phyloP scores from a whole-genome alignment of 768 basidiomycete genomes.

The Termitomyces sp. region DNA sequence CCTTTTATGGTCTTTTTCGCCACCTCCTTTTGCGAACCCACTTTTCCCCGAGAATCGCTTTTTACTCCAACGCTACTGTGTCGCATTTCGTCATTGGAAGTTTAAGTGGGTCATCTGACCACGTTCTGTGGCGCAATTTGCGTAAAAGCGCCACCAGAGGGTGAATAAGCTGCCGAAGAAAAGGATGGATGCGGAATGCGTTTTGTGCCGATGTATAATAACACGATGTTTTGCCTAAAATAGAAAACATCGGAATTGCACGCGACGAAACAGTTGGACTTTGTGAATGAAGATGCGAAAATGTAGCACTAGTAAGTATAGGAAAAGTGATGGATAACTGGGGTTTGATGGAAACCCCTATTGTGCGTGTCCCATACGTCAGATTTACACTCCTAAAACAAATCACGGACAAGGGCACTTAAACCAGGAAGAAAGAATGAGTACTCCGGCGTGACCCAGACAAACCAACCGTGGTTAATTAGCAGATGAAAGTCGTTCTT shows the following conservation, averaged over 20 bases:
- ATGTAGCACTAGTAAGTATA: not conserved
- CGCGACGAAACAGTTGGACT: not conserved
- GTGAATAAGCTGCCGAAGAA: not conserved
- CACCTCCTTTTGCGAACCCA: slow-evolving; percentile 5
- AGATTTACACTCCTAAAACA: not conserved
- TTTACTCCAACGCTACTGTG: not conserved
- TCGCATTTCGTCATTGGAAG: not conserved
- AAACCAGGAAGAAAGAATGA: not conserved
- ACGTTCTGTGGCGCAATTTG: not conserved
- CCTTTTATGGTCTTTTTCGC: slow-evolving; percentile 6
- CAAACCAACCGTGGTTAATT: not conserved
- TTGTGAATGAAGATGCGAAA: not conserved
- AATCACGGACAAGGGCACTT: not conserved
- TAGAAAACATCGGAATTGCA: no score
- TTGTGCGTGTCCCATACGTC: not conserved
- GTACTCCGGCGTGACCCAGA: not conserved
- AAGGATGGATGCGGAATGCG: not conserved
- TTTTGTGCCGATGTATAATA: not conserved
- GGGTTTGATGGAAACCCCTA: not conserved
- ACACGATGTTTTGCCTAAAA: no score
- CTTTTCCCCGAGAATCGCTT: not conserved
- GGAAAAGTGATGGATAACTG: not conserved
- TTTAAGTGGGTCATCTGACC: not conserved
- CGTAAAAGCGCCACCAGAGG: not conserved
- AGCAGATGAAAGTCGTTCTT: not conserved